Conservation (phyloP, 345 rosid genomes). For the Nasturtium officinale region DNA sequence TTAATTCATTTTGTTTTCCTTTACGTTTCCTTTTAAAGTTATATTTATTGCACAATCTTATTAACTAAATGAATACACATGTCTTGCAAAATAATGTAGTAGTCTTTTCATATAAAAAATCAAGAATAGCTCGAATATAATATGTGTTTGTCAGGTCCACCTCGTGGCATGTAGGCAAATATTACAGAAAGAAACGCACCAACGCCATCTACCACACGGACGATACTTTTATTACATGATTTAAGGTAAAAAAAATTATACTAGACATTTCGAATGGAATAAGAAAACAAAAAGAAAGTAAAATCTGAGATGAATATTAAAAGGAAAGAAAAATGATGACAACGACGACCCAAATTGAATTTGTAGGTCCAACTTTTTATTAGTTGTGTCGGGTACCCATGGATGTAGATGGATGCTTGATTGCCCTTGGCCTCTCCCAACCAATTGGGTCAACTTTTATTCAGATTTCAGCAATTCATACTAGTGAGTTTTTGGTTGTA, state of each 20-base stretch:
- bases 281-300: constrained; percentile 8
- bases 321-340: constrained; percentile 37
- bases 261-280: not conserved
- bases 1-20: not conserved
- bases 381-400: constrained; percentile 44
- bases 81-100: constrained; percentile 12
- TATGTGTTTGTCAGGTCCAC: constrained; percentile 33
- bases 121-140: constrained; percentile 18
- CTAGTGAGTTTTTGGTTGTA: not conserved
- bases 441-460: constrained; percentile 34
- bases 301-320: constrained; percentile 8
- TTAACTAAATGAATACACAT: constrained; percentile 1
- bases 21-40: not conserved
- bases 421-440: constrained; percentile 37
- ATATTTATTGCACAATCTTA: not conserved
- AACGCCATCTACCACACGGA: constrained; percentile 36
- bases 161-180: constrained; percentile 39
- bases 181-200: constrained; percentile 42
- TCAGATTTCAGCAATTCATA: not conserved
- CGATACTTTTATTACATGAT: constrained; percentile 18
- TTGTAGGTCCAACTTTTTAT: constrained; percentile 44
- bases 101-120: constrained; percentile 1
- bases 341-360: constrained; percentile 39
- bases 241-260: constrained; percentile 27
- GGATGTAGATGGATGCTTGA: constrained; percentile 35